Conservation (phyloP, 345 rosid species). For the Hirschfeldia incana region DNA sequence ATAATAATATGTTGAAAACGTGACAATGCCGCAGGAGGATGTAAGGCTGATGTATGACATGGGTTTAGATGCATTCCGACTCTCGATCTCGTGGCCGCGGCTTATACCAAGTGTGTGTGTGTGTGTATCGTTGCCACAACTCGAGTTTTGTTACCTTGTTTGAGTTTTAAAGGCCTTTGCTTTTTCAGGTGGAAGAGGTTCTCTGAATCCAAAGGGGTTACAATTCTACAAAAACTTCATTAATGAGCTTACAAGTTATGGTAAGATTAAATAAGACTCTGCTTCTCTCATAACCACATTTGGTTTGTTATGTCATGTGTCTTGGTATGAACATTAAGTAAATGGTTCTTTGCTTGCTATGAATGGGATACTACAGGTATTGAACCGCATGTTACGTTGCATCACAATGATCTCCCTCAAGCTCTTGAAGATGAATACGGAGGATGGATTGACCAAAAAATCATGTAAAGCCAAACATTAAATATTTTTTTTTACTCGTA, state of each 20-base stretch:
- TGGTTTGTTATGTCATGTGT: not conserved
- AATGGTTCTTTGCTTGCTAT: not conserved
- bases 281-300: not conserved
- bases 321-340: not conserved
- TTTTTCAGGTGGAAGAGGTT: constrained; percentile 57
- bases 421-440: constrained; percentile 73
- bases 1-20: not conserved
- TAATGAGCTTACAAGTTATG: constrained; percentile 47
- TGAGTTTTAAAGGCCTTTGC: not conserved
- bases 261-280: not conserved
- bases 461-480: constrained; percentile 48
- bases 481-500: too few relatives aligned
- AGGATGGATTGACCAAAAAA: constrained; percentile 58
- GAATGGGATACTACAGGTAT: constrained; percentile 40
- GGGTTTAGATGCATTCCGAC: constrained; percentile 63
- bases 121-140: not conserved
- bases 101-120: constrained; percentile 56
- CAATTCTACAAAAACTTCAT: constrained; percentile 53
- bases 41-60: constrained; percentile 64
- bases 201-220: constrained; percentile 57
- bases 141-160: not conserved
- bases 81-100: constrained; percentile 81
- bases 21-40: constrained; percentile 51
- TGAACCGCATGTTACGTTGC: constrained; percentile 54
- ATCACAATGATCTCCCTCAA: constrained; percentile 59